Evolutionary conservation across 305 asterid species (phyloP).

Genomic region (Fraxinus sp.): DNA sequence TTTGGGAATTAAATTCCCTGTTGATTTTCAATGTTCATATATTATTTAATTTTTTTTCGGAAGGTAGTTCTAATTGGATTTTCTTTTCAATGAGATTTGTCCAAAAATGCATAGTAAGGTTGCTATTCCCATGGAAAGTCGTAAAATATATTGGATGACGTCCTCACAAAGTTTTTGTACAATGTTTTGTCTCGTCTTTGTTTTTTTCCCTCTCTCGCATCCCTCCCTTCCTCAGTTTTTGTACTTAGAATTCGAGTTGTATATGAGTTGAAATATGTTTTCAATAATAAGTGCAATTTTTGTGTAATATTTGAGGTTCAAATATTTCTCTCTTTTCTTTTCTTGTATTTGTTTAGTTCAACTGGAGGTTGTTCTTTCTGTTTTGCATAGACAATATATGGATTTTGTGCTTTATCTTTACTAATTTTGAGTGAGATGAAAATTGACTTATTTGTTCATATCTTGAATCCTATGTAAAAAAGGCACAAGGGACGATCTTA

Average conservation of each 20-base stretch:
- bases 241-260: slow-evolving; percentile 19
- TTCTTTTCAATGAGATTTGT: slow-evolving; percentile 27
- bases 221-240: background rate
- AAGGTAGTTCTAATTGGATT: slow-evolving; percentile 29
- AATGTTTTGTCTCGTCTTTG: background rate
- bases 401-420: background rate
- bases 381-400: background rate
- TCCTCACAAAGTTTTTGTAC: slow-evolving; percentile 27
- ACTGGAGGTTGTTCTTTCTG: background rate
- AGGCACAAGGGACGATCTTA: background rate
- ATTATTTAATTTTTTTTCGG: slow-evolving; percentile 47
- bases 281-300: slow-evolving; percentile 16
- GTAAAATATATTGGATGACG: slow-evolving; percentile 24
- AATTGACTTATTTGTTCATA: background rate
- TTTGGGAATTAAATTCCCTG: slow-evolving; percentile 17
- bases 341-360: background rate
- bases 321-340: background rate
- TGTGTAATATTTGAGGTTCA: slow-evolving; percentile 16
- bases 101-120: slow-evolving; percentile 17
- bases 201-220: background rate
- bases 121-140: slow-evolving; percentile 19
- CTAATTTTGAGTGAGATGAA: background rate
- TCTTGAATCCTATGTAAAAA: background rate
- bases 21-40: slow-evolving; percentile 30
- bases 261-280: slow-evolving; percentile 23